A percentile compares a stretch with the other conserved stretches of the same genome.
These are phyloP conservation scores for Athelia sp. DNA, from an alignment of 1,284 basidiomycete genomes.

Conservation along the genomic window DNA sequence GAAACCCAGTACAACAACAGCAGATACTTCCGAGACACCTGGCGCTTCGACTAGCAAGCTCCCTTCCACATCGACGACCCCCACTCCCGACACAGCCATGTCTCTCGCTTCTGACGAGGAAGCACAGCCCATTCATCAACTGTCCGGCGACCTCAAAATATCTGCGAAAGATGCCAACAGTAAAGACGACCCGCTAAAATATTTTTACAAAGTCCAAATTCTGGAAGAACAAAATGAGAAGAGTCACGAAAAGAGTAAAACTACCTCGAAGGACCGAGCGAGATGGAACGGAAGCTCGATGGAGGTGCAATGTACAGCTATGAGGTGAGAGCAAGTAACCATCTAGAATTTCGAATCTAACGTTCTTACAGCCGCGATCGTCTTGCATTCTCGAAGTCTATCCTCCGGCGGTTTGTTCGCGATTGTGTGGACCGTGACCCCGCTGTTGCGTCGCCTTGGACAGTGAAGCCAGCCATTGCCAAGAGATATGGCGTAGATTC, in stretches of 20 bases:
- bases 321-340: constrained; percentile 57
- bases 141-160: constrained; percentile 79
- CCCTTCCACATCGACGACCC: constrained; percentile 21
- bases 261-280: constrained; percentile 43
- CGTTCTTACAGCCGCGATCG: constrained; percentile 76
- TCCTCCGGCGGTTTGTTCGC: constrained; percentile 91
- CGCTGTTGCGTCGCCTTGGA: constrained; percentile 92
- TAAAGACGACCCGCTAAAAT: constrained; percentile 77
- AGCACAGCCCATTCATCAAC: constrained; percentile 51
- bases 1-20: constrained; percentile 41
- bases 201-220: constrained; percentile 87
- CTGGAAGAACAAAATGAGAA: constrained; percentile 72
- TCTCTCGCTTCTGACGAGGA: constrained; percentile 32
- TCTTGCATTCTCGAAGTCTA: constrained; percentile 92
- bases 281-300: constrained; percentile 67
- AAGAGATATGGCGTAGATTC: constrained; percentile 78
- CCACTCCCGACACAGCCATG: constrained; percentile 21
- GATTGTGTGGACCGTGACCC: constrained; percentile 91
- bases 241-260: constrained; percentile 54
- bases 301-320: constrained; percentile 74
- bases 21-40: constrained; percentile 34
- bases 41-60: constrained; percentile 26
- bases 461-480: constrained; percentile 83
- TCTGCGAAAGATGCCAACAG: constrained; percentile 66
- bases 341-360: constrained; percentile 5